Conservation (phyloP, 345 rosid genomes). For the Hibiscus mutabilis region DNA sequence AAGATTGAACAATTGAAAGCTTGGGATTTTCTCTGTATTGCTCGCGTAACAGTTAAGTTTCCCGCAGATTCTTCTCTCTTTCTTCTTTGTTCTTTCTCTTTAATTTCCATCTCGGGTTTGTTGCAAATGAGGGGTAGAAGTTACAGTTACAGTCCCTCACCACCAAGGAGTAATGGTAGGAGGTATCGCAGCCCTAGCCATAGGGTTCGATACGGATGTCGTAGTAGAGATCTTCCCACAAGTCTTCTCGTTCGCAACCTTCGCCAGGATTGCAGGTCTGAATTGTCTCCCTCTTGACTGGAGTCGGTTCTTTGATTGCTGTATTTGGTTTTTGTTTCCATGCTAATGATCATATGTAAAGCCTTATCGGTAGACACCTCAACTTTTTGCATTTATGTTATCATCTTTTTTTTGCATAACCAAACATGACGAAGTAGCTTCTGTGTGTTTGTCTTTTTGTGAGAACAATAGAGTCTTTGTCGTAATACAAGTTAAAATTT, state of each 20-base stretch:
- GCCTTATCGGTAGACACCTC: neutral
- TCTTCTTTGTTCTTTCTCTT: neutral
- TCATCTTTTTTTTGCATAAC: too few relatives aligned
- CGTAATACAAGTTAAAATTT: neutral
- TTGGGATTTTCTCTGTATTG: neutral
- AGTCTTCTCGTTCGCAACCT: conserved; percentile 90
- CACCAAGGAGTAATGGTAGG: conserved; percentile 59
- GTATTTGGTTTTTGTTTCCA: neutral
- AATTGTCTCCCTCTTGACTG: conserved; percentile 16
- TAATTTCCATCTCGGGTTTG: neutral
- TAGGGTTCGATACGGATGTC: conserved; percentile 39
- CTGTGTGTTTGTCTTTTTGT: neutral
- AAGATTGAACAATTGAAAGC: neutral
- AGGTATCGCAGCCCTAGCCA: conserved; percentile 44
- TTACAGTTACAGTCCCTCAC: conserved; percentile 78
- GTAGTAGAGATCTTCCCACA: conserved; percentile 60
- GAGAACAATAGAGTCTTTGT: neutral
- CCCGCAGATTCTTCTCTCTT: neutral
- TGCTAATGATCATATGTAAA: neutral
- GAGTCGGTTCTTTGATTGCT: neutral
- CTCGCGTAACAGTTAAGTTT: neutral
- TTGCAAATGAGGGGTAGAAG: conserved; percentile 63
- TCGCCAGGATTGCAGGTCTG: conserved; percentile 68
- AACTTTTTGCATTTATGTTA: neutral
- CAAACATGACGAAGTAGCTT: neutral